Evolutionary conservation across 2,329 filamentous ascomycete species (phyloP).

Genomic region (Botryotinia narcissicola): DNA sequence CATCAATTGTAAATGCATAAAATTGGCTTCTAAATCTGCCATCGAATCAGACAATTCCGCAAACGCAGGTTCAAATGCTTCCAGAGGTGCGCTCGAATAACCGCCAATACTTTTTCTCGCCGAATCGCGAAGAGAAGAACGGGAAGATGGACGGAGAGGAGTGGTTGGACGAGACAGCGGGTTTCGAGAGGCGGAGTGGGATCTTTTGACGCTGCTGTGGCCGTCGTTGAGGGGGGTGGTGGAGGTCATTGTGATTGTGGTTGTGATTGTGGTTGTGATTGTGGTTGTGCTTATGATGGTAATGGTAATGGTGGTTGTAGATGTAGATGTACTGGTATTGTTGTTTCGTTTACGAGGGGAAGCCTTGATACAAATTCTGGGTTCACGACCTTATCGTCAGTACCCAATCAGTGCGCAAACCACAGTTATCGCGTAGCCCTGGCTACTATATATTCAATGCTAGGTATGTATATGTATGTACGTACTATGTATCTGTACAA

Average conservation of each 20-base stretch:
- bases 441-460: neutral
- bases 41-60: constrained; percentile 91
- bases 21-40: constrained; percentile 93
- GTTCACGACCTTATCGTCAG: neutral
- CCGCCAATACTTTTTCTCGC: constrained; percentile 53
- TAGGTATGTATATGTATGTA: neutral
- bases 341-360: too few species aligned
- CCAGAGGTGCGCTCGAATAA: constrained; percentile 66
- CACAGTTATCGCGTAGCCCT: too few species aligned
- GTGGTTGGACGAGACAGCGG: constrained; percentile 68
- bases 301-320: neutral
- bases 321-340: too few species aligned
- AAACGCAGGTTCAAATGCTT: constrained; percentile 83
- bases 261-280: neutral
- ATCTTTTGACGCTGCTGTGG: constrained; percentile 35
- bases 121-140: constrained; percentile 78
- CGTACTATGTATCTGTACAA: too few species aligned
- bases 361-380: neutral
- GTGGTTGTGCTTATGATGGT: too few species aligned
- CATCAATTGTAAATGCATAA: constrained; percentile 96
- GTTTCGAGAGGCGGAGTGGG: constrained; percentile 31
- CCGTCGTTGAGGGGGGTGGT: constrained; percentile 35
- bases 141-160: constrained; percentile 83
- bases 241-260: constrained; percentile 24
- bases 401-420: neutral